Base-by-base conservation (phyloP, 2,329 filamentous ascomycete genomes). In the Curvularia sp. region DNA sequence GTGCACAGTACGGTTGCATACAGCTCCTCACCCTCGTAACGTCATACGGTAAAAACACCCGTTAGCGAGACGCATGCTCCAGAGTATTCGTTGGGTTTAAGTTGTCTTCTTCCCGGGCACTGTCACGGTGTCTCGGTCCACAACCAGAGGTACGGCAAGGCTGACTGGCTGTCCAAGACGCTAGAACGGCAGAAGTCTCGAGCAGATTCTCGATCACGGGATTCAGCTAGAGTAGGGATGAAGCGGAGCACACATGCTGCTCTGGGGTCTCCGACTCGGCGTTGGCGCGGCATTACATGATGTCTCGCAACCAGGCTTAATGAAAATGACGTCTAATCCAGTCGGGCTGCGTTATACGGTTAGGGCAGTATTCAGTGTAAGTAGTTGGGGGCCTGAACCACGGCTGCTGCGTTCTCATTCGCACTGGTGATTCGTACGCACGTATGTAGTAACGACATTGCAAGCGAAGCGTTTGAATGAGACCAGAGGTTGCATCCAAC, bases 251-350 rank as follows among this genome's bases (percentile, higher is more conserved):
- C 12, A 54, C 46, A 54, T 44, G 33, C 43, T 53, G 38, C n/a
- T 35, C 49, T 49, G 49, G 26, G 44, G 15, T 33, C 35, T 55
- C 57, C 55, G 61, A 59, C 63, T 67, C 57, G 65, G 63, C 63
- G 24, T 24, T 20, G 52, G 54, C 64, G 59, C 49, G 60, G 65
- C 62, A 53, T 53, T 43, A 51, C 50, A 57, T 56, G 58, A 59
- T 49, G 42, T 59, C 52, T 55, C 42, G 9, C 46, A 43, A 54
- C 28, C 22, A 43, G 33, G 24, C 41, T 35, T 10, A 18, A 15
- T 50, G 33, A 60, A 50, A 8, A 30, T 30, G n/a, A 31, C 26
- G 9, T 10, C 31, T 33, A 49, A 28, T 41, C 24, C 9, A 10
- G 35, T 50, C 6, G 24, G 15, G 35, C 24, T 30, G 35, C 15